Evolutionary conservation across 2,329 filamentous ascomycete genomes (phyloP), one percentile per base, ranked within the genome.

Genomic region (Hymenotorrendiella dingleyae): DNA sequence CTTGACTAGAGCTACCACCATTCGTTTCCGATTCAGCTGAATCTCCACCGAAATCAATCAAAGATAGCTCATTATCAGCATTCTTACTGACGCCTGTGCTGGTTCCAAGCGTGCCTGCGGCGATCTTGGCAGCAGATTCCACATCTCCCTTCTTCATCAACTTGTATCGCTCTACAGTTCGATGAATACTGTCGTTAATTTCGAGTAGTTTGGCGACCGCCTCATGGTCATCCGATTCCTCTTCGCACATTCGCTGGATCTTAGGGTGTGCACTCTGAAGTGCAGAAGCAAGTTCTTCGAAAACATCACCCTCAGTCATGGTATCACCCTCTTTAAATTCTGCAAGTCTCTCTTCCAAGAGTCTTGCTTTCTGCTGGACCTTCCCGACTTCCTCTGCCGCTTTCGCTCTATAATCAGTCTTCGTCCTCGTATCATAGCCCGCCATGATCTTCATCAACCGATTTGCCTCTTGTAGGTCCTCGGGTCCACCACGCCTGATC

Each of bases 361-460:
- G 69, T 50, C 82, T 82, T 3, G 93, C 93, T 65, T 98, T 98
- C 62, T 95, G 89, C 64, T 97, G 93, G 45, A 98, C 90, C 68
- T 88, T 94, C 54, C 80, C 77, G 6, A 98, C 88, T 50, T 98
- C 93, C 62, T 96, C 90, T 8, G 93, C 93, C 1, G 93, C 93
- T 67, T 98, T 98, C 50, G 93, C 93, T 52, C 93, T 83, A 67
- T 96, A 98, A 67, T 98, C 91, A 1, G 93, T 96, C 69, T 97
- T 97, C 63, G 88, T 85, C 55, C 90, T 76, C 45, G 87, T 96
- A 64, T 98, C 93, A 65, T 86, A 98, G 49, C 93, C 93, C 40
- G 93, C 93, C 93, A 98, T 97, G 54, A 98, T 78, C 68, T 98
- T 98, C 93, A 98, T 98, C 40, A 98, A 73, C 55, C 88, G 83